A percentile compares a stretch with the other conserved stretches of the same genome.
These are phyloP conservation scores for Penicillium macrosclerotiorum DNA, from an alignment of 495 filamentous ascomycete species.

Conservation along the genomic window DNA sequence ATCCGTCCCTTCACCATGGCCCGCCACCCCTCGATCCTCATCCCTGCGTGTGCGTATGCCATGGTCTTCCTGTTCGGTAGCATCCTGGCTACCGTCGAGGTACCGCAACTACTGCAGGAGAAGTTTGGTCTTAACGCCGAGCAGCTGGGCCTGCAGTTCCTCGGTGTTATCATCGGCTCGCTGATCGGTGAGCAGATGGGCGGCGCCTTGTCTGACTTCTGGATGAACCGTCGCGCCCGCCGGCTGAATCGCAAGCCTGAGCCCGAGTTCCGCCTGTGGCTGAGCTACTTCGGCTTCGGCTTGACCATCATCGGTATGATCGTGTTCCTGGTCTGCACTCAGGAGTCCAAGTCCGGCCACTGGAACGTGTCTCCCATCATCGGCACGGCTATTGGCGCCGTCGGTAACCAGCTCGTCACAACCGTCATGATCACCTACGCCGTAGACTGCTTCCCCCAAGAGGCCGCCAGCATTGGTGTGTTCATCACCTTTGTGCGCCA, in stretches of 20 bases:
- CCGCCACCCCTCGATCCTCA: slow-evolving; percentile 37
- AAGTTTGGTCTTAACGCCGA: slow-evolving; percentile 53
- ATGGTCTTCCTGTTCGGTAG: slow-evolving; percentile 52
- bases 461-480: slow-evolving; percentile 50
- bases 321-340: slow-evolving; percentile 47
- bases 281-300: slow-evolving; percentile 50
- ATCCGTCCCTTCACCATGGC: slow-evolving; percentile 44
- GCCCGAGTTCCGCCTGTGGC: slow-evolving; percentile 51
- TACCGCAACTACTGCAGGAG: slow-evolving; percentile 47
- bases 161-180: slow-evolving; percentile 52
- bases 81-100: slow-evolving; percentile 50
- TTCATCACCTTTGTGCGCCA: slow-evolving; percentile 53
- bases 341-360: slow-evolving; percentile 32
- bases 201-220: slow-evolving; percentile 45
- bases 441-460: slow-evolving; percentile 48
- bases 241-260: slow-evolving; percentile 27
- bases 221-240: slow-evolving; percentile 38
- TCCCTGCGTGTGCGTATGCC: slow-evolving; percentile 49
- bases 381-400: slow-evolving; percentile 48
- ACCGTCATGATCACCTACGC: slow-evolving; percentile 55
- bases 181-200: slow-evolving; percentile 56
- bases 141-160: slow-evolving; percentile 52
- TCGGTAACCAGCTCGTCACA: slow-evolving; percentile 56
- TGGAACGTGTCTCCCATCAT: slow-evolving; percentile 52
- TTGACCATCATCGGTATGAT: slow-evolving; percentile 49